These are phyloP conservation scores for Phaseolus lunatus DNA, from an alignment of 306 rosid genomes.

Conservation along the genomic window DNA sequence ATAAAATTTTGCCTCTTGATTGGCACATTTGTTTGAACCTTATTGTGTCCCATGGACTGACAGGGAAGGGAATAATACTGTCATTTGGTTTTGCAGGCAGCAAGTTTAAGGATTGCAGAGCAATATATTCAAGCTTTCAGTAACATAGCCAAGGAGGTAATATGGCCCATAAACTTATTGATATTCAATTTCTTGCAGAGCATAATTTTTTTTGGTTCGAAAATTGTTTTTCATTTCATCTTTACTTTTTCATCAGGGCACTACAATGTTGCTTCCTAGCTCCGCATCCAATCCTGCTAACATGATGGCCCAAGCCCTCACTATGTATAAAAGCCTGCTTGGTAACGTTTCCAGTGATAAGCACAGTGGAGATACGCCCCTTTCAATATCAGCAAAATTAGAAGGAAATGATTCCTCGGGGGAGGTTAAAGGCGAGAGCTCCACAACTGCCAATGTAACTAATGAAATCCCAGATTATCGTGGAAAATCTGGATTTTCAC, in stretches of 20 bases:
- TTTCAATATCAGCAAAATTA: conserved; percentile 43
- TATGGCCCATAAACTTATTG: conserved; percentile 25
- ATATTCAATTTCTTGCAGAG: background rate
- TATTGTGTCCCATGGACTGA: background rate
- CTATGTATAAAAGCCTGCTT: conserved; percentile 81
- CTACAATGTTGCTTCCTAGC: conserved; percentile 95
- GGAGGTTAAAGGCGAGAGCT: conserved; percentile 43
- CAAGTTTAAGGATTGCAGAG: conserved; percentile 90
- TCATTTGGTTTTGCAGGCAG: conserved; percentile 75
- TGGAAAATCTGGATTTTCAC: conserved; percentile 62
- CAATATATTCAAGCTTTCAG: conserved; percentile 88
- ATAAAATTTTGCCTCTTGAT: conserved; percentile 21
- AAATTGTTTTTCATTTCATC: conserved; percentile 14
- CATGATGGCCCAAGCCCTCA: conserved; percentile 96
- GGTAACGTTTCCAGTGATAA: conserved; percentile 58
- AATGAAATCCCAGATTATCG: conserved; percentile 30
- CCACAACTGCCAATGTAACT: conserved; percentile 23
- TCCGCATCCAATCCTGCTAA: conserved; percentile 83
- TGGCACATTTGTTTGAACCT: background rate
- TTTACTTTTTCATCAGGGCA: conserved; percentile 63
- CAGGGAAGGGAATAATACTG: conserved; percentile 38
- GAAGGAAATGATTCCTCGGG: conserved; percentile 48
- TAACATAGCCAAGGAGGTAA: conserved; percentile 93
- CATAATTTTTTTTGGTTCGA: conserved; percentile 7
- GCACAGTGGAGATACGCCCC: conserved; percentile 39